A percentile compares a stretch with the other conserved stretches of the same genome.
phyloP scores from a whole-genome alignment of 352 stramenopile species.

The Blastocystis sp. region DNA sequence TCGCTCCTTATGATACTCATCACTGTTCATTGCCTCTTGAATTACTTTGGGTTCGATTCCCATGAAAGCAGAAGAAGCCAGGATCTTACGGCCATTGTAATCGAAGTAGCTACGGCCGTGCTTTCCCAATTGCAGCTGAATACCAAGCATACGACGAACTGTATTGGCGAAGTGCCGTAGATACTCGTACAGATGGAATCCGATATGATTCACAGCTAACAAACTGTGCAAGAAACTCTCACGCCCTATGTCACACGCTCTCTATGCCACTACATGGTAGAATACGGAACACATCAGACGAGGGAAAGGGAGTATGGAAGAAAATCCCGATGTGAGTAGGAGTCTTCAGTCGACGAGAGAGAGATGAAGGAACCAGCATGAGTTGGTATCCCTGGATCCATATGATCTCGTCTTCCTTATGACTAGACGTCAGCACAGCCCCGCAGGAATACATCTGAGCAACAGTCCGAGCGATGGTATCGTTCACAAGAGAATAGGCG shows the following conservation, averaged over 20 bases:
- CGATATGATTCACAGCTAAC: constrained; percentile 82
- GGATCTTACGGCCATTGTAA: constrained; percentile 84
- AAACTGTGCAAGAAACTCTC: constrained; percentile 82
- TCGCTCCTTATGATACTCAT: constrained; percentile 17
- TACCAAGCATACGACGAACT: constrained; percentile 83
- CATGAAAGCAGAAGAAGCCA: constrained; percentile 89
- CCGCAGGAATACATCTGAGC: constrained; percentile 63
- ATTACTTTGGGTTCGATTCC: constrained; percentile 83
- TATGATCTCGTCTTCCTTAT: constrained; percentile 80
- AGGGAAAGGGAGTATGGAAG: constrained; percentile 94
- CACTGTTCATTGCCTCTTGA: constrained; percentile 66
- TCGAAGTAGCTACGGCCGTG: constrained; percentile 84
- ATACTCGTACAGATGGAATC: constrained; percentile 86
- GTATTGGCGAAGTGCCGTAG: constrained; percentile 82
- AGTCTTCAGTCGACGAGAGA: constrained; percentile 78
- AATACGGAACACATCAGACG: constrained; percentile 92
- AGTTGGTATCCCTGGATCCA: constrained; percentile 98
- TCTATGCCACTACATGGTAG: constrained; percentile 69
- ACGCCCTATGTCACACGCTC: constrained; percentile 61
- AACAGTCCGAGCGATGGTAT: neutral
- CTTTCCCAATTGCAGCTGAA: constrained; percentile 84
- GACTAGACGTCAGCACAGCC: constrained; percentile 67
- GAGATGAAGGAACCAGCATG: constrained; percentile 88
- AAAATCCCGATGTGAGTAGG: constrained; percentile 91
- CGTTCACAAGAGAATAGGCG: constrained; percentile 42